Evolutionary conservation across 768 basidiomycete genomes (phyloP), one percentile per base, ranked within the genome.

Genomic region (Leccinum truebloodii): DNA sequence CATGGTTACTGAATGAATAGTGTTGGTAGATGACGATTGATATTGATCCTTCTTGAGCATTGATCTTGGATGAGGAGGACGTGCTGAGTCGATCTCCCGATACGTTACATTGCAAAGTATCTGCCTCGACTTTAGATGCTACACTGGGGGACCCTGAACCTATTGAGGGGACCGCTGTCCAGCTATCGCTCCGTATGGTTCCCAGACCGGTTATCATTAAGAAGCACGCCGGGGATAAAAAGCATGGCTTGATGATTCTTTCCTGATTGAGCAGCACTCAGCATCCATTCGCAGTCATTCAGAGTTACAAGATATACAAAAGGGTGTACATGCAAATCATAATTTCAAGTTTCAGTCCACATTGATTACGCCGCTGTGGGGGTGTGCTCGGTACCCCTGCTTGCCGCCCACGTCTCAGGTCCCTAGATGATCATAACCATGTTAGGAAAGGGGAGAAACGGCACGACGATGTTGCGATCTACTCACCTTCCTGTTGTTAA

Each of bases 401-500:
- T 72, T 1, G 71, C 64, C 4, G 63, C 63, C 72, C 72, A 73
- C 8, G 72, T 63, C 57, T 75, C 70, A 4, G 72, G 73, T 22
- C 72, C 72, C 72, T 73, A 50, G 16, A 24, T 30, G 22, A 41
- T 18, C 41, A 44, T 18, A 9, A 53, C 34, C 24, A 4, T 20
- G 12, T 58, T 51, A 49, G 49, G 20, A 4, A 44, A 41, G 3
- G 41, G 41, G 12, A 51, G 26, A 51, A 34, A 54, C n/a, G 10
- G 12, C 2, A 6, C 16, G 16, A 18, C 10, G 28, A 35, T 52
- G 12, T 20, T 35, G 22, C 20, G n/a, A 41, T 26, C 35, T n/a
- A 66, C 75, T 62, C 20, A 78, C 80, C 69, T 65, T 78, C 18
- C 79, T 70, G 57, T 82, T 82, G 39, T 71, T 75, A 22, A 79